Evolutionary conservation across 2,329 filamentous ascomycete genomes (phyloP), one percentile per base, ranked within the genome.

Genomic region (Penicillium sp.): DNA sequence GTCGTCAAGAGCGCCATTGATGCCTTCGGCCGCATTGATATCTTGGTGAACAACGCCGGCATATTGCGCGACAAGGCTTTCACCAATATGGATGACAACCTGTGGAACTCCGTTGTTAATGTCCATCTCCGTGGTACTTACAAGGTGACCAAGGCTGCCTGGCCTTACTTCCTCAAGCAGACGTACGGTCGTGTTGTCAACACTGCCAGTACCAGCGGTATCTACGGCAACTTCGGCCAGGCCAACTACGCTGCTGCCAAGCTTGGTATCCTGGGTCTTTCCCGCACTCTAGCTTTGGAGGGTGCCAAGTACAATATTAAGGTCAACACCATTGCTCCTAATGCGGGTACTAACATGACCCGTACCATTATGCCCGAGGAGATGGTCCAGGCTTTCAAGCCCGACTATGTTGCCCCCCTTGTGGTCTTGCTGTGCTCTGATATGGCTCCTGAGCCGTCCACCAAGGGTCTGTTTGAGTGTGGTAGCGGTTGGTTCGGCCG

Each of bases 221-320:
- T 99, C 76, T 99, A 99, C 75, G 94, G 94, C 68, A 99, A 97
- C 84, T 99, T 99, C 74, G 94, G 94, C 62, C 94, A 99, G 79
- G 91, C 93, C 70, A 99, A 99, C 83, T 99, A 99, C 76, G 85
- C 94, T 61, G 91, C 93, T 58, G 90, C 90, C 57, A 94, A 94
- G 87, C 84, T 85, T 66, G 94, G 91, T 78, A 97, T 99, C 65
- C 87, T 99, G 41, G 94, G 94, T 60, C 91, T 99, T 82, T 96
- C 92, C 40, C 90, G 92, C 67, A 91, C 94, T 50, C 85, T 99
- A 54, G 94, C 94, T 50, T 84, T 94, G 49, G 94, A 99, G 79
- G 94, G 94, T 68, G 84, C 85, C 72, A 97, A 97, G 82, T 92
- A 99, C 83, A 96, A 97, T 82, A 97, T 99, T 76, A 92, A 87